Evolutionary conservation across 2,329 filamentous ascomycete genomes (phyloP), one percentile per base, ranked within the genome.

Genomic region (Ascochyta viciae-villosae): DNA sequence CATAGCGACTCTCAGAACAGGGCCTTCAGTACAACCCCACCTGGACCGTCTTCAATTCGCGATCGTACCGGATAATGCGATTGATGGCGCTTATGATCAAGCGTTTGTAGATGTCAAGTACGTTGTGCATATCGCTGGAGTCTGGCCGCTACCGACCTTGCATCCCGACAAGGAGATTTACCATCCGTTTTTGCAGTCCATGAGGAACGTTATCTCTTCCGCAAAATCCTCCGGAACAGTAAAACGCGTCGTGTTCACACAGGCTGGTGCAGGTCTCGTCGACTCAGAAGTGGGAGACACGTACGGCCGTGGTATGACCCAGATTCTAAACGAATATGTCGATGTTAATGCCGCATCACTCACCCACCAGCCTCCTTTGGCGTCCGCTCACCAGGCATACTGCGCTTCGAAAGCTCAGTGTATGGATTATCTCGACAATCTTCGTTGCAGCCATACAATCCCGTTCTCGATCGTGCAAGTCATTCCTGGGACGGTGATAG

Each of bases 81-180:
- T 58, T 0, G 45, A 57, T 6, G 63, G 62, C 1, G 68, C 71
- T 8, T 75, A 74, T 39, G 65, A 74, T 39, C 45, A 62, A n/a
- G 70, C 67, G 2, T 49, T 74, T 8, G 24, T 41, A 22, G 67
- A 61, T 15, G 70, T 50, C 16, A 38, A 62, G 9, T 70, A 68
- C 50, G 66, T 72, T 3, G 55, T 75, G 9, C 71, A 74, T 29
- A 64, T 74, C 35, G 72, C 72, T 9, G 72, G 72, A 24, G 71
- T 72, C 10, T 74, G 72, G 72, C 72, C 72, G 6, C 43, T 65
- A 19, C 71, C 66, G 61, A 60, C 66, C 7, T 60, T 74, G 13
- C 67, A 73, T 53, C 70, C 72, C 1, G 72, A 75, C 42, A 61
- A 68, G 10, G 66, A 75, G 3, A 72, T 75, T 15, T 74, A 70